Percentiles rank a stretch among this genome's conserved stretches.
Conservation (phyloP, 495 filamentous ascomycete species). For the Aspergillus wentii region DNA sequence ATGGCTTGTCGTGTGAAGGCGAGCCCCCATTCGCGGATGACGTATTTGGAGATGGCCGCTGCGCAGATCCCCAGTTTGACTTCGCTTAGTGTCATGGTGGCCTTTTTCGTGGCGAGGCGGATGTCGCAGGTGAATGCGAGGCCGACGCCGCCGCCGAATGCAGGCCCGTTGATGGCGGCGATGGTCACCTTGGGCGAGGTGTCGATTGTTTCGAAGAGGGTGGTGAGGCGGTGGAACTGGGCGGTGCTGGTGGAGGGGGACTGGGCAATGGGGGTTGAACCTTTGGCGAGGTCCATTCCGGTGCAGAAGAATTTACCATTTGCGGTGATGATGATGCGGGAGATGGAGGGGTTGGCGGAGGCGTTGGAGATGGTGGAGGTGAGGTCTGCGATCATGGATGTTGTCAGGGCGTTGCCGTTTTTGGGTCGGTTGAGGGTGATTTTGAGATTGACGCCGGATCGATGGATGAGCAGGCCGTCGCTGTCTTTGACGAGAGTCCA, state of each 20-base stretch:
- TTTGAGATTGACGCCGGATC: slow-evolving; percentile 23
- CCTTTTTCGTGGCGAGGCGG: slow-evolving; percentile 13
- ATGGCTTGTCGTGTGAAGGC: slow-evolving; percentile 24
- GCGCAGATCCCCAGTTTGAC: slow-evolving; percentile 27
- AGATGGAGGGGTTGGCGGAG: slow-evolving; percentile 14
- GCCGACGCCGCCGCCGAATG: slow-evolving; percentile 34
- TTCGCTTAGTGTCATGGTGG: slow-evolving; percentile 27
- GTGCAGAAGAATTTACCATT: slow-evolving; percentile 37
- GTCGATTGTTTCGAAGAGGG: slow-evolving; percentile 26
- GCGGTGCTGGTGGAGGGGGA: slow-evolving; percentile 8
- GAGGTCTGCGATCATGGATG: slow-evolving; percentile 21
- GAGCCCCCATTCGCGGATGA: slow-evolving; percentile 24
- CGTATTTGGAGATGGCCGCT: slow-evolving; percentile 29
- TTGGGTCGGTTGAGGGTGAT: slow-evolving; percentile 24
- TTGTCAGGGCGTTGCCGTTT: slow-evolving; percentile 32
- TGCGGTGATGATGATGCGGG: slow-evolving; percentile 27
- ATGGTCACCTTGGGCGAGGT: slow-evolving; percentile 31
- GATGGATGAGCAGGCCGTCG: slow-evolving; percentile 13
- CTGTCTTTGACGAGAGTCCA: slow-evolving; percentile 12
- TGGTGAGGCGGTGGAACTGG: slow-evolving; percentile 16
- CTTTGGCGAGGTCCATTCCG: slow-evolving; percentile 31
- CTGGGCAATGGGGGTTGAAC: slow-evolving; percentile 14
- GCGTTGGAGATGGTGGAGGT: slow-evolving; percentile 14
- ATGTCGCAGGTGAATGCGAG: slow-evolving; percentile 34
- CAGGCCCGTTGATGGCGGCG: slow-evolving; percentile 29